Evolutionary conservation across 768 basidiomycete species (phyloP), one percentile per base, ranked within the genome.

Genomic region (Lactifluus volemus): DNA sequence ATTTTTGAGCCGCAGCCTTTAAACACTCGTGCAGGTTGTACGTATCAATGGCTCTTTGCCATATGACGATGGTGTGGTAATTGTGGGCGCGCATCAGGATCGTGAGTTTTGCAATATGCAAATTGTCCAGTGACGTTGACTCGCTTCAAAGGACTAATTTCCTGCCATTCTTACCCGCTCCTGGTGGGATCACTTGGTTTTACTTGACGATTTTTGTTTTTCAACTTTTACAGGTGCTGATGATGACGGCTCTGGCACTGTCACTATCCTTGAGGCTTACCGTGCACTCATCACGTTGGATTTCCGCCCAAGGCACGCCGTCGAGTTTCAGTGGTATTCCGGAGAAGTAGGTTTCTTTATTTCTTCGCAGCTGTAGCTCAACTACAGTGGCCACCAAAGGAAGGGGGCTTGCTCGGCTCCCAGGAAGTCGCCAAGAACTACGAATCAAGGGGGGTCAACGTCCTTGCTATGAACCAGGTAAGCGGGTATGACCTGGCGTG

Each of bases 321-420:
- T 91, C 38, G 87, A 92, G 69, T 91, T 91, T 71, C 87, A 90
- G 65, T 90, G 88, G 89, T 92, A 89, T 69, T 85, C 88, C 53
- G 88, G 84, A 47, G 88, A 90, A 77, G 88, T 83, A 72, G 52
- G 70, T 67, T 36, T n/a, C 54, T 68, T 17, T 21, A 38, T 48
- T 14, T 25, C 45, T 14, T 32, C 4, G 17, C 53, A 34, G 30
- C 56, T 55, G 19, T 56, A 34, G 48, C 44, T 47, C 10, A 36
- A 32, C 6, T 29, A 34, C 21, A 49, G 49, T 30, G 29, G 11
- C 21, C 55, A 4, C 29, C 34, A 49, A 65, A 89, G 89, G 89
- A 92, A 75, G 87, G 83, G 53, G 91, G 91, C 12, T 80, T 92
- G 41, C 82, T 92, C 55, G 94, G 94, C 44, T 92, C 89, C 41